Percentiles rank a stretch among this genome's conserved stretches.
Conservation (phyloP, 345 rosid species). For the Microthlaspi erraticum region DNA sequence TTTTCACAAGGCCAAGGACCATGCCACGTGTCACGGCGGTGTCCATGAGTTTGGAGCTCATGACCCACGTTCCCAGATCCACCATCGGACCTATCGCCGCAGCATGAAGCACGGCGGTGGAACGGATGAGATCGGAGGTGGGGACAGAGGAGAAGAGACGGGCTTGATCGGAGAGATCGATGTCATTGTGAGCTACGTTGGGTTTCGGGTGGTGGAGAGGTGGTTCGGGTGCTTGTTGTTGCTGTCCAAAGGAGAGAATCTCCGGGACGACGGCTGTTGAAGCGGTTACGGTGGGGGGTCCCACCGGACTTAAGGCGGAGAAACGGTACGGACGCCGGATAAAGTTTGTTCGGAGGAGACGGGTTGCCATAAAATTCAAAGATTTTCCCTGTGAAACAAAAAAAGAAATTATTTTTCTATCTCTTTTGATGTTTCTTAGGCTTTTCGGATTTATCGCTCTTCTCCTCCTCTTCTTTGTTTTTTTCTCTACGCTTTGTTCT, state of each 20-base stretch:
- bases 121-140: slow-evolving; percentile 56
- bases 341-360: slow-evolving; percentile 51
- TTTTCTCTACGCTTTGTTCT: slow-evolving; percentile 29
- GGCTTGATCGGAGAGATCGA: slow-evolving; percentile 61
- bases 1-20: slow-evolving; percentile 48
- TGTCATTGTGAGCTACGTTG: slow-evolving; percentile 22
- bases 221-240: slow-evolving; percentile 42
- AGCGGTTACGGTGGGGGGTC: slow-evolving; percentile 50
- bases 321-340: slow-evolving; percentile 45
- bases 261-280: slow-evolving; percentile 47
- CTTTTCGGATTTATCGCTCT: slow-evolving; percentile 31
- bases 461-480: background rate
- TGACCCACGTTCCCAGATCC: slow-evolving; percentile 74
- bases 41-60: slow-evolving; percentile 72
- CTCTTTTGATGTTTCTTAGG: slow-evolving; percentile 28
- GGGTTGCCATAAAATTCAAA: slow-evolving; percentile 55
- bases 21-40: slow-evolving; percentile 47
- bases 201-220: slow-evolving; percentile 42
- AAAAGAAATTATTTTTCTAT: background rate
- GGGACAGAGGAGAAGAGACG: slow-evolving; percentile 60
- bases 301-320: slow-evolving; percentile 48
- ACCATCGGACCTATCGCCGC: slow-evolving; percentile 66
- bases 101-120: slow-evolving; percentile 57
- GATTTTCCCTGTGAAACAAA: slow-evolving; percentile 29
- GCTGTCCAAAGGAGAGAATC: slow-evolving; percentile 39